Evolutionary conservation across 805 yeast species (phyloP).

Genomic region (Candida wancherniae): DNA sequence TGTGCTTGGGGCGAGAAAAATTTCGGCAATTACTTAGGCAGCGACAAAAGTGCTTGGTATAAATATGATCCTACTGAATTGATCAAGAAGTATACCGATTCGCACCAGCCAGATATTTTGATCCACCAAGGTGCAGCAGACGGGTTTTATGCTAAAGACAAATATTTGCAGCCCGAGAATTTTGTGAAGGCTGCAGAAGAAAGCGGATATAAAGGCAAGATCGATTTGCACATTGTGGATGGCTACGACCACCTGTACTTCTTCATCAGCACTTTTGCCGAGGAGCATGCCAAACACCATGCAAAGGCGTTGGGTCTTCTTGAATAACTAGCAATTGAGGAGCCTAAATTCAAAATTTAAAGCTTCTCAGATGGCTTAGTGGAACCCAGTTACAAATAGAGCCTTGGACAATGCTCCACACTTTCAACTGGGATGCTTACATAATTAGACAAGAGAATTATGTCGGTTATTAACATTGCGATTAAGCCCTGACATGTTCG

Average conservation of each 20-base stretch:
- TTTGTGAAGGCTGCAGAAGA: constrained; percentile 57
- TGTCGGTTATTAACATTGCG: too few relatives aligned
- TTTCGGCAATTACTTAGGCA: constrained; percentile 73
- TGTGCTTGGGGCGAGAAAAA: constrained; percentile 89
- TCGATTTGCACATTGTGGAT: constrained; percentile 59
- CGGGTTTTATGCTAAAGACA: constrained; percentile 54
- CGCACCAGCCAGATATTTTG: constrained; percentile 52
- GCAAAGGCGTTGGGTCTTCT: constrained; percentile 55
- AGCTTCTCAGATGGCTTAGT: background rate
- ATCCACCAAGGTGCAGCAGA: constrained; percentile 83
- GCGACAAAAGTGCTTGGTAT: constrained; percentile 56
- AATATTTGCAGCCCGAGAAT: constrained; percentile 73
- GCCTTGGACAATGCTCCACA: too few relatives aligned
- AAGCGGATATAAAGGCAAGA: constrained; percentile 53
- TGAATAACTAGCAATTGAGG: constrained; percentile 11
- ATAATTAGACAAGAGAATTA: too few relatives aligned
- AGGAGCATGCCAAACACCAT: constrained; percentile 81
- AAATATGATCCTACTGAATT: constrained; percentile 83
- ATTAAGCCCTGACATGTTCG: too few relatives aligned
- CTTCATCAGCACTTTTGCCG: constrained; percentile 74
- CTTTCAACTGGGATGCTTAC: too few relatives aligned
- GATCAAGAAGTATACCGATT: constrained; percentile 52
- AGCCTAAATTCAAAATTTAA: constrained; percentile 1
- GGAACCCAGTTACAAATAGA: too few relatives aligned
- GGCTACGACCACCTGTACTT: constrained; percentile 92